These are phyloP conservation scores for Fusarium sp. DNA, from an alignment of 2,329 filamentous ascomycete species.

Conservation along the genomic window DNA sequence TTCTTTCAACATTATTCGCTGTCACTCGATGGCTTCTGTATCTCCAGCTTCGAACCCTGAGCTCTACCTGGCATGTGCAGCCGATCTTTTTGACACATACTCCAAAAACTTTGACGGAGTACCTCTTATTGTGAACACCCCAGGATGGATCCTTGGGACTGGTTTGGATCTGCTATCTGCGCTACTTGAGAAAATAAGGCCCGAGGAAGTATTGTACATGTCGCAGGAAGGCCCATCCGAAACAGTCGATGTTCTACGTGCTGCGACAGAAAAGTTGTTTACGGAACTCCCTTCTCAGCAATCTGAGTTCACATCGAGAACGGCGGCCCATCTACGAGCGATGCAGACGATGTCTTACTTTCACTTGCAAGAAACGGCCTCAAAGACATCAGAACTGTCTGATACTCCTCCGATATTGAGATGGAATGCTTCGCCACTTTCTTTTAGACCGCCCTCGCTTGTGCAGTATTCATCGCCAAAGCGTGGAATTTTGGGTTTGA, in stretches of 20 bases:
- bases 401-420: constrained; percentile 36
- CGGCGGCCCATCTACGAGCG: constrained; percentile 73
- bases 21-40: constrained; percentile 75
- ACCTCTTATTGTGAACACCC: constrained; percentile 79
- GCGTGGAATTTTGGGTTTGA: constrained; percentile 72
- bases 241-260: constrained; percentile 66
- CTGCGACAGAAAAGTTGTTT: constrained; percentile 60
- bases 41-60: constrained; percentile 75
- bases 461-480: constrained; percentile 68
- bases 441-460: constrained; percentile 69
- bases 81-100: constrained; percentile 73
- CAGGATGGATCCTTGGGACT: constrained; percentile 79
- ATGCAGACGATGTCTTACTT: constrained; percentile 89
- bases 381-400: constrained; percentile 16
- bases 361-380: constrained; percentile 59
- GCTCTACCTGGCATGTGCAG: constrained; percentile 74
- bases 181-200: constrained; percentile 66
- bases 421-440: constrained; percentile 70
- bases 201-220: constrained; percentile 76
- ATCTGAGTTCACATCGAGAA: constrained; percentile 68
- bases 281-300: constrained; percentile 70
- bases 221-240: constrained; percentile 72
- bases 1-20: constrained; percentile 62
- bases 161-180: constrained; percentile 74
- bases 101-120: constrained; percentile 58